Evolutionary conservation across 1,139 yeast species (phyloP), one percentile per base, ranked within the genome.

Genomic region (Candida anutae): DNA sequence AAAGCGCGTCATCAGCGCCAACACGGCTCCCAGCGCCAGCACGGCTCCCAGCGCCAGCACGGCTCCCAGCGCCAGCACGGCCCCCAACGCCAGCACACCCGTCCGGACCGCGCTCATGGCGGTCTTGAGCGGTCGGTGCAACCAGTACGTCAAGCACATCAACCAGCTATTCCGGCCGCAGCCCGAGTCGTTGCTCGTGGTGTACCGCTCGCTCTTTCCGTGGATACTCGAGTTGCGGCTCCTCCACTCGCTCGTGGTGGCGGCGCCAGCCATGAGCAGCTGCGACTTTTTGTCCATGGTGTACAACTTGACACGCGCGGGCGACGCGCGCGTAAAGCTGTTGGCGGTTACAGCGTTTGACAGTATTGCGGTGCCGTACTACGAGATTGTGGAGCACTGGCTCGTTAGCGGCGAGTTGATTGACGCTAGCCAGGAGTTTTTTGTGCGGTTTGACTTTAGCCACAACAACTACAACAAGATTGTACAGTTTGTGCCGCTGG

Each of bases 321-420:
- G 95, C 2, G 94, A 88, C 44, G 40, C 49, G 9, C 42, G 59
- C 5, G 61, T 85, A 2, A 47, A 61, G 19, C 40, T 47, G 1
- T 49, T 74, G 21, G 60, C 83, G 0, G 30, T 34, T 0, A 43
- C 55, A 5, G 54, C 82, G n/a, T 69, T 79, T 33, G 35, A 50
- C 4, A 61, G 61, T 23, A 62, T 76, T 4, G 56, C 73, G 1
- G 55, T 56, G 9, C 85, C 94, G 2, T 85, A 84, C 46, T 70
- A 68, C 36, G 76, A 71, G 25, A 63, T 76, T 19, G 43, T 83
- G 4, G 66, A 66, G 28, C 64, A 65, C 25, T 88, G 96, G 96
- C 51, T 84, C 3, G 51, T 74, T 2, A 58, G 69, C 28, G 96
- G 96, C 1, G 76, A 72, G 29, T 50, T 85, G 13, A 56, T 61